Evolutionary conservation across 306 rosid species (phyloP), one percentile per base, ranked within the genome.

Genomic region (Cicer chorassanicum): DNA sequence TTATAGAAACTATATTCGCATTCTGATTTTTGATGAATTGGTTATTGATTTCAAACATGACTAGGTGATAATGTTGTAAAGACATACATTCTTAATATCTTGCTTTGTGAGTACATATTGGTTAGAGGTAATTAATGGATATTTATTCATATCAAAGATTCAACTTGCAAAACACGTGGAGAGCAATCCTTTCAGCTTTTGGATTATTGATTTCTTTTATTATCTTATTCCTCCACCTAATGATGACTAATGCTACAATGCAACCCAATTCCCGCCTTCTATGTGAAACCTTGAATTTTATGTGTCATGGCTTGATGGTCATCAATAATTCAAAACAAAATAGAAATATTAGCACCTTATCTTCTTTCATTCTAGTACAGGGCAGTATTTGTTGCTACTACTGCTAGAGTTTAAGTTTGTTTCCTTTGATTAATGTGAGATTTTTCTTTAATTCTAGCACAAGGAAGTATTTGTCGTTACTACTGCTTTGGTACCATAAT

Each of bases 1-100:
- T 49, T 60, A 2, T 9, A 34, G 40, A 15, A 1, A 19, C 21
- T 19, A 19, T 16, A 16, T 16, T n/a, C n/a, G 78, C 34, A 70
- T 77, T 74, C 60, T 74, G 50, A 63, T 77, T 78, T 84, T 70
- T 84, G 66, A 0, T 36, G 51, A 69, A 56, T 80, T 80, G 80
- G 54, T 81, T 62, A 59, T 68, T 75, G 74, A 83, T 79, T 83
- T 78, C 78, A 49, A 16, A 19, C 78, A 68, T 70, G 53, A 46
- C 42, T 53, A 70, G 81, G 79, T 72, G 76, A 73, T 65, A 74
- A 42, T 65, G 74, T 39, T 74, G 84, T 78, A 71, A 80, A 82
- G 72, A 82, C 80, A 80, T 70, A 13, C 78, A 77, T 84, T 83
- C 74, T 74, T 72, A 38, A 51, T 72, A 66, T 60, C 77, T 69